Base-by-base conservation (phyloP, 805 yeast genomes). In the Barnettozyma sp. region DNA sequence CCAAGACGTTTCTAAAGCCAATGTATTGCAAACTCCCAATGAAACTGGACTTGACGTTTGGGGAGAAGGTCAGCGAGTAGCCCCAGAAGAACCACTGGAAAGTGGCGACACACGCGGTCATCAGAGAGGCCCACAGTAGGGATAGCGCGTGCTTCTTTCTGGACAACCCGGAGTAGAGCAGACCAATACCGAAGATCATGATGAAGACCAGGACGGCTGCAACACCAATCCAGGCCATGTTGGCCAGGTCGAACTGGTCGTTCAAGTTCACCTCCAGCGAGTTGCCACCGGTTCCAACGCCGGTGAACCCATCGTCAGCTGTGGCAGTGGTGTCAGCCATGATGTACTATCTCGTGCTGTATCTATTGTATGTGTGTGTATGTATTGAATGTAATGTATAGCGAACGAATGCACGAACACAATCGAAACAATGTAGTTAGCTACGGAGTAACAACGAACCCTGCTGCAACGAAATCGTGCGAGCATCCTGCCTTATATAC, bases 71-170 rank as follows among this genome's bases (percentile, higher is more conserved):
- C 39, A 92, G 70, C 11, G 97, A 84, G 62, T 83, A 90, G 44
- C 97, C 98, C 96, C 97, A 87, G 68, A 87, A 88, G 63, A 87
- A 92, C 97, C 98, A 90, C 60, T 92, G 96, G 73, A 92, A 86
- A 2, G 82, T 63, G 7, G 87, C 77, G 22, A 90, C 66, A 48
- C 92, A 78, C 15, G 77, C 78, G 15, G 94, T 86, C 83, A 86
- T 87, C 56, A 92, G 65, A 6, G 95, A 80, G 17, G 95, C 92
- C 97, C 97, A 92, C 35, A 92, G 65, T 35, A 92, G 68, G 7
- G 97, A 84, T 37, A 92, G 66, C n/a, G 97, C 95, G 53, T 92
- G 97, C 61, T 88, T 85, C 62, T 90, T 90, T 61, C 98, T 78
- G 12, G 95, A 79, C 43, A 92, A 65, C 46, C 98, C 98, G 23